Evolutionary conservation across 805 yeast species (phyloP), one percentile per base, ranked within the genome.

Genomic region (Saccharomycopsis sp.): DNA sequence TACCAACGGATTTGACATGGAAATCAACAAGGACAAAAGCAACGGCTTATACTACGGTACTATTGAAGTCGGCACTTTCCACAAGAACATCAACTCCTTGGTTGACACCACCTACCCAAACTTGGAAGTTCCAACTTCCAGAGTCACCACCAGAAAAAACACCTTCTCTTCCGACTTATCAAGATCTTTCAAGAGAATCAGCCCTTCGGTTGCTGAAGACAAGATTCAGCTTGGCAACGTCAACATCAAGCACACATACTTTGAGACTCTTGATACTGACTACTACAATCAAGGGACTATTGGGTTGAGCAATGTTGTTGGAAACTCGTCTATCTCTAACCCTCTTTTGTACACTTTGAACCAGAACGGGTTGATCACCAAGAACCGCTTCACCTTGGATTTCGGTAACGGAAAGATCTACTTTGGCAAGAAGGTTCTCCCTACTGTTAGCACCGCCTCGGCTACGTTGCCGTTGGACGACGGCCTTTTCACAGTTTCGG

Each of bases 31-130:
- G 12, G 48, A 44, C 21, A 44, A 44, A 44, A 16, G 21, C 18
- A 44, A 4, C 16, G 48, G 48, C 16, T 44, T 44, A 12, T 44
- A 44, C 21, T 44, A 44, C 48, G 48, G 18, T 4, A 44, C 18
- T 44, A 20, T 44, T 7, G 21, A 44, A 16, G 48, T 44, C 21
- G 48, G 48, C 16, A 16, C 48, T 44, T 16, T 16, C 18, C 21
- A 44, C 18, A 16, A 16, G 16, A 18, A n/a, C 18, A 12, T 18
- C 48, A 44, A 44, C 18, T n/a, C 48, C 21, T 44, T 44, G 21
- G 48, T 44, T 44, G 48, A 44, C 21, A 44, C 48, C 48, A 44
- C 48, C 21, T 44, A 44, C 21, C 48, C 48, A 44, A 44, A 44
- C 48, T n/a, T 44, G 18, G 48, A 44, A 44, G 16, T 44, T 18